Evolutionary conservation across 192 early-diverging fungal species (phyloP), one percentile per base, ranked within the genome.

Genomic region (Backusella tarrabulga): DNA sequence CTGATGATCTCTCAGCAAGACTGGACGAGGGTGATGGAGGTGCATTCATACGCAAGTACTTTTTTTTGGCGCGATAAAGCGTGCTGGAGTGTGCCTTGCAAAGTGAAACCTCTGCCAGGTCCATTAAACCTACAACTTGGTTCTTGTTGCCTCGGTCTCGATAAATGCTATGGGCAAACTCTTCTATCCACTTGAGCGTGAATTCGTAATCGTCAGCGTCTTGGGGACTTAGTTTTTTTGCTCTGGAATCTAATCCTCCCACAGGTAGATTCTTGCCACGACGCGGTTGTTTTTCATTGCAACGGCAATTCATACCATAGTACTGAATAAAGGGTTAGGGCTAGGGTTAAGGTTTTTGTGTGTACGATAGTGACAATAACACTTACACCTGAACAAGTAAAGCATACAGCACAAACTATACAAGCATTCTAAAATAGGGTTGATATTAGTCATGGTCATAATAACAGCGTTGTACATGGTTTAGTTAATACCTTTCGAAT

Each of bases 71-170:
- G 32, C 83, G 67, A 56, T 84, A 84, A n/a, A 84, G 56, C 19
- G 83, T 77, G 23, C 76, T 78, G n/a, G 76, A 78, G 29, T 84
- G 83, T 34, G 83, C 83, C 60, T 84, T 84, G 69, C 83, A 84
- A 21, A 84, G 83, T 42, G 77, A 74, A 32, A 84, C 79, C 44
- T 84, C 83, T 38, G 67, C 14, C 14, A 79, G 71, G 36, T 78
- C 66, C 23, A 21, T 15, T 3, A 80, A 67, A 9, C 77, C 77
- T 4, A 75, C 29, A n/a, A 78, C 60, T 14, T 67, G 56, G 23
- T 77, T 78, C 14, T 34, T 60, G 15, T 76, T 54, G 15, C 66
- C 50, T 17, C 41, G 15, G 38, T 84, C 74, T 71, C 74, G 60
- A 46, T 80, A 84, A 35, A 77, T 75, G 1, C 41, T 29, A 42